Evolutionary conservation across 2,329 filamentous ascomycete species (phyloP).

Genomic region (Trichoderma sp.): DNA sequence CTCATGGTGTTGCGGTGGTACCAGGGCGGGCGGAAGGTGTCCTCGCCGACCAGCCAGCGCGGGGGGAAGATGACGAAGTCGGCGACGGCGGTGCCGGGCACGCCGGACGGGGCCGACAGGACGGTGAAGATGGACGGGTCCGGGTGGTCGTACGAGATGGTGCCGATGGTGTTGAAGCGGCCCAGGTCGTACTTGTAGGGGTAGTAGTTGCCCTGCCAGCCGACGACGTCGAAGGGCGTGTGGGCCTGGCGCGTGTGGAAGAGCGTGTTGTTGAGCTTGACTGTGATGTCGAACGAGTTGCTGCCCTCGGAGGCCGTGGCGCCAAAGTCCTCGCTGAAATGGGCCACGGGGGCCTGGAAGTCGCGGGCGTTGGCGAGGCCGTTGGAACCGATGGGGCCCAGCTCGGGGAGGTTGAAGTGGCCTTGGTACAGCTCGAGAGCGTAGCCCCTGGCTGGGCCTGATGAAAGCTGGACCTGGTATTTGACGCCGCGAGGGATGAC

Average conservation of each 20-base stretch:
- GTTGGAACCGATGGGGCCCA: constrained; percentile 72
- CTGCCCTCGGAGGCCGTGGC: constrained; percentile 39
- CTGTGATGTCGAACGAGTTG: constrained; percentile 49
- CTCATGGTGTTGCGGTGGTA: constrained; percentile 70
- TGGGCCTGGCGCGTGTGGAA: constrained; percentile 65
- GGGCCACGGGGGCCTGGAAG: constrained; percentile 70
- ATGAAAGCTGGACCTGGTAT: constrained; percentile 67
- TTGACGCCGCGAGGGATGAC: constrained; percentile 73
- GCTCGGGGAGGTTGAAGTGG: constrained; percentile 68
- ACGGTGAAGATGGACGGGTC: constrained; percentile 79
- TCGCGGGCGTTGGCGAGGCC: constrained; percentile 73
- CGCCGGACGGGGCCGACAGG: constrained; percentile 59
- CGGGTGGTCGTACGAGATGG: constrained; percentile 71
- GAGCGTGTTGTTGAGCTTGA: constrained; percentile 65
- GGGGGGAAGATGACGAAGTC: constrained; percentile 75
- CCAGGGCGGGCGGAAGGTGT: constrained; percentile 71
- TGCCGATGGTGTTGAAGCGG: constrained; percentile 72
- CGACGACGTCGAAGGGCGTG: constrained; percentile 76
- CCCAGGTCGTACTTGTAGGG: constrained; percentile 82
- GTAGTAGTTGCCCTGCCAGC: constrained; percentile 78
- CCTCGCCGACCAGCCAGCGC: constrained; percentile 66
- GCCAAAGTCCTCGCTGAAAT: constrained; percentile 61
- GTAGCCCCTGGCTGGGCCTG: constrained; percentile 66
- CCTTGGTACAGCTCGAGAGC: constrained; percentile 73
- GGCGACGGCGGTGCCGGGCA: constrained; percentile 62